Percentiles rank a stretch among this genome's conserved stretches.
These are phyloP conservation scores for Astrocystis sublimbata DNA, from an alignment of 495 filamentous ascomycete genomes.

Conservation along the genomic window DNA sequence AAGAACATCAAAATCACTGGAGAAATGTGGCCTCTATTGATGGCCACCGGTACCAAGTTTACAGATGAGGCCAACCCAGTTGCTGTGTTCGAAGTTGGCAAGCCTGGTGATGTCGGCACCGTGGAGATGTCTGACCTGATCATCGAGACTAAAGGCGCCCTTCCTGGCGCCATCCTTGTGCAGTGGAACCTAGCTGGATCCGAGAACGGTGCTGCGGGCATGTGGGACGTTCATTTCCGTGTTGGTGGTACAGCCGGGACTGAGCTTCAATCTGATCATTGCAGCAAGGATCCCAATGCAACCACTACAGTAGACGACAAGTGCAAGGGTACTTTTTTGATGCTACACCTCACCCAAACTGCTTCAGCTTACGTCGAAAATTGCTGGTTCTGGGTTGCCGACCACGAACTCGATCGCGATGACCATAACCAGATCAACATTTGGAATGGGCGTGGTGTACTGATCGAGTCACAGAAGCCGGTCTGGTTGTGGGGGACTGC, in stretches of 20 bases:
- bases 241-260: conserved; percentile 83
- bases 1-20: conserved; percentile 80
- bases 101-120: conserved; percentile 71
- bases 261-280: conserved; percentile 72
- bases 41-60: conserved; percentile 74
- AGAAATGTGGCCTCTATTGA: conserved; percentile 86
- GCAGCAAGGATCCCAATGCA: conserved; percentile 66
- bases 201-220: conserved; percentile 67
- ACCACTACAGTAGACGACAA: conserved; percentile 53
- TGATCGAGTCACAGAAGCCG: conserved; percentile 66
- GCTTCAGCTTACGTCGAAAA: conserved; percentile 85
- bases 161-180: conserved; percentile 84
- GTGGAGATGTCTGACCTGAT: conserved; percentile 86
- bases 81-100: conserved; percentile 75
- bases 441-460: conserved; percentile 85
- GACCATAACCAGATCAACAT: conserved; percentile 85
- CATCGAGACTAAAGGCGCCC: conserved; percentile 73
- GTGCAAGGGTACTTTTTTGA: conserved; percentile 77
- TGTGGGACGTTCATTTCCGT: conserved; percentile 94
- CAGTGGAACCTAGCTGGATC: conserved; percentile 82
- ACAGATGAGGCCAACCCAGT: conserved; percentile 67
- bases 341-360: conserved; percentile 72
- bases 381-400: conserved; percentile 92
- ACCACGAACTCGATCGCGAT: conserved; percentile 81
- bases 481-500: conserved; percentile 76